phyloP scores from a whole-genome alignment of 768 basidiomycete genomes.

The Mycena latifolia region DNA sequence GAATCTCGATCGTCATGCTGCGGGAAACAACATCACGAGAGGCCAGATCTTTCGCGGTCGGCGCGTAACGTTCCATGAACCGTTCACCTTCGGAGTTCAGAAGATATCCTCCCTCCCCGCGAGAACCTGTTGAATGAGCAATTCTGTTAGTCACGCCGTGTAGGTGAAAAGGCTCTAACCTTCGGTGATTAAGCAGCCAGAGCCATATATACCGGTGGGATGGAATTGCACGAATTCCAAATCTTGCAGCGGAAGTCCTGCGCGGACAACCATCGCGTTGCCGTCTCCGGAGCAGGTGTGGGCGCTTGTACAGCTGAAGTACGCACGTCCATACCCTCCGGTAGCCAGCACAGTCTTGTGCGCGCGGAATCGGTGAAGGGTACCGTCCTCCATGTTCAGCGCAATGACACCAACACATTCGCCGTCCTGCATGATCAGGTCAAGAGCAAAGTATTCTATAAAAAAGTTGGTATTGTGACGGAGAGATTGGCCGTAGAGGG shows the following conservation, averaged over 20 bases:
- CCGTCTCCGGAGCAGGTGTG: constrained; percentile 99
- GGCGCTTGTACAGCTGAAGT: constrained; percentile 98
- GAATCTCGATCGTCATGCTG: constrained; percentile 98
- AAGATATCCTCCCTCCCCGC: constrained; percentile 99
- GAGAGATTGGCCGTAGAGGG: constrained; percentile 98
- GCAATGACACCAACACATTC: constrained; percentile 99
- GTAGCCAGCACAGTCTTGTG: constrained; percentile 99
- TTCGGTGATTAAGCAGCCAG: constrained; percentile 98
- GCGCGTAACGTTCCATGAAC: constrained; percentile 99
- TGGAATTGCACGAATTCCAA: constrained; percentile 99
- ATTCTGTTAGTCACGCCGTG: neutral
- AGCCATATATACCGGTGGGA: constrained; percentile 99
- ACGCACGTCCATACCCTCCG: constrained; percentile 97
- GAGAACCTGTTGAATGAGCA: constrained; percentile 75
- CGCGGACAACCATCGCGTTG: constrained; percentile 98
- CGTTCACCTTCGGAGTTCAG: constrained; percentile 99
- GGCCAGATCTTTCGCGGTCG: constrained; percentile 98
- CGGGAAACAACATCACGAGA: constrained; percentile 99
- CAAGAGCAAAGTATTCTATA: constrained; percentile 99
- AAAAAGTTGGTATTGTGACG: constrained; percentile 99
- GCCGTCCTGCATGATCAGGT: constrained; percentile 98
- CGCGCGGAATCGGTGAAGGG: constrained; percentile 96
- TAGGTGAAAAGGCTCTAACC: constrained; percentile 58
- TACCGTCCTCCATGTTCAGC: constrained; percentile 99
- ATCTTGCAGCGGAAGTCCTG: constrained; percentile 97